These are phyloP conservation scores for Aulographum hederae DNA, from an alignment of 2,329 filamentous ascomycete genomes.

Conservation along the genomic window DNA sequence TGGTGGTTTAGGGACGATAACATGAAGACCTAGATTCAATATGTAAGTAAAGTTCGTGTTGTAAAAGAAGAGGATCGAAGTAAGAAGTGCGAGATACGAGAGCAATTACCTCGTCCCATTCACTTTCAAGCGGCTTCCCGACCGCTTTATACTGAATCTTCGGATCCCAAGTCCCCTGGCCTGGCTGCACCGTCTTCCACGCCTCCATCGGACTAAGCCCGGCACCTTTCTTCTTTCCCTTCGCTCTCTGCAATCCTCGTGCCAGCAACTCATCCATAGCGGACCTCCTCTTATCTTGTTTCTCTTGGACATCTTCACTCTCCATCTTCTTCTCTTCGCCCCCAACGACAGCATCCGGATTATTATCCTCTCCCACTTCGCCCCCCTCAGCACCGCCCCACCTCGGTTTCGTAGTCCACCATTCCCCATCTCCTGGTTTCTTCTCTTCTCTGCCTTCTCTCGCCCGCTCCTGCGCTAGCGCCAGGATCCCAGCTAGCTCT, in stretches of 20 bases:
- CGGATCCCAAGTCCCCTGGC: conserved; percentile 34
- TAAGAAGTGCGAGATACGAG: not conserved
- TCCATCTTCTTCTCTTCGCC: conserved; percentile 7
- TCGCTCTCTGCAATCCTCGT: too few relatives aligned
- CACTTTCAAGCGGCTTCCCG: conserved; percentile 26
- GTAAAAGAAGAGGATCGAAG: not conserved
- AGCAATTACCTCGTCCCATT: conserved; percentile 35
- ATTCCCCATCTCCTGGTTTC: conserved; percentile 35
- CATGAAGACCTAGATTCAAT: conserved; percentile 34
- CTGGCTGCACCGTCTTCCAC: conserved; percentile 34
- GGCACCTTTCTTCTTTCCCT: conserved; percentile 24
- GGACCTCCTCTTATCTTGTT: conserved; percentile 16
- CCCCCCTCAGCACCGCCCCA: conserved; percentile 37
- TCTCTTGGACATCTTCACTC: not conserved
- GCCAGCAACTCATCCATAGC: too few relatives aligned
- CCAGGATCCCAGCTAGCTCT: conserved; percentile 37
- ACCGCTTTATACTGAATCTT: conserved; percentile 37
- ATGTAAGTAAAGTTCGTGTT: conserved; percentile 6
- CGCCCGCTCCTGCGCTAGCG: conserved; percentile 41
- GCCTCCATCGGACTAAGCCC: conserved; percentile 21
- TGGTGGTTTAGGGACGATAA: conserved; percentile 45
- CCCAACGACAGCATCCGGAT: conserved; percentile 6
- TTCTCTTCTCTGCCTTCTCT: conserved; percentile 32
- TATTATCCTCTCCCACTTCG: conserved; percentile 18
- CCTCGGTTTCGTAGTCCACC: conserved; percentile 38